Evolutionary conservation across 2,329 filamentous ascomycete genomes (phyloP).

Genomic region (Huntiella savannae): DNA sequence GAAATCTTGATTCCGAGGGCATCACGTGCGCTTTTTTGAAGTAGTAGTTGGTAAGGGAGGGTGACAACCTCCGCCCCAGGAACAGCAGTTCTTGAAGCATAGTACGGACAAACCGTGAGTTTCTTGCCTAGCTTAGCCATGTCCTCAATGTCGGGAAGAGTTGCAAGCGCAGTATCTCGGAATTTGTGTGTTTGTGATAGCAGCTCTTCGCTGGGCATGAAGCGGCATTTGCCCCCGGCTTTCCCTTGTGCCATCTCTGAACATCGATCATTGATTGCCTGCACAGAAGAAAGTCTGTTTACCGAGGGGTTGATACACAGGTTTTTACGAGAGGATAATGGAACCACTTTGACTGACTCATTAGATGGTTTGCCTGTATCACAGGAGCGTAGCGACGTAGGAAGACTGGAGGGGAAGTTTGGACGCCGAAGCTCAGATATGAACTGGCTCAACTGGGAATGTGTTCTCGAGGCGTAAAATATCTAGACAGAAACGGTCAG

Average conservation of each 20-base stretch:
- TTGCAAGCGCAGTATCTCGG: slow-evolving; percentile 66
- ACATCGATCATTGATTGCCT: slow-evolving; percentile 85
- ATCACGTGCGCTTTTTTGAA: slow-evolving; percentile 75
- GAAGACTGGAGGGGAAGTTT: slow-evolving; percentile 53
- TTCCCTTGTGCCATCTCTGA: slow-evolving; percentile 61
- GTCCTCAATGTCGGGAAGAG: slow-evolving; percentile 84
- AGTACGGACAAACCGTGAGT: slow-evolving; percentile 79
- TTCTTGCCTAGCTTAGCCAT: slow-evolving; percentile 58
- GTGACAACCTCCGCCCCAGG: slow-evolving; percentile 76
- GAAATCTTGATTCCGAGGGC: slow-evolving; percentile 74
- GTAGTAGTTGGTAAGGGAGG: slow-evolving; percentile 72
- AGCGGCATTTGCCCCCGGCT: slow-evolving; percentile 50
- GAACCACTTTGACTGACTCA: slow-evolving; percentile 52
- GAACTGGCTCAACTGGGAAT: slow-evolving; percentile 82
- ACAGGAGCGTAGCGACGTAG: slow-evolving; percentile 19
- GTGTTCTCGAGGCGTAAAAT: slow-evolving; percentile 81
- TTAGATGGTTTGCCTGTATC: slow-evolving; percentile 5
- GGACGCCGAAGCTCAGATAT: slow-evolving; percentile 65
- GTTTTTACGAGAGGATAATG: slow-evolving; percentile 71
- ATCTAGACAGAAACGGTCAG: slow-evolving; percentile 31
- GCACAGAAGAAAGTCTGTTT: slow-evolving; percentile 44
- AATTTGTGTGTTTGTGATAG: slow-evolving; percentile 57
- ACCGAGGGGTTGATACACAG: slow-evolving; percentile 81
- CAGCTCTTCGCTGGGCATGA: slow-evolving; percentile 60
- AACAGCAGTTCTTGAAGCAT: slow-evolving; percentile 76